Evolutionary conservation across 2,329 filamentous ascomycete species (phyloP).

Genomic region (Exophiala aquamarina): DNA sequence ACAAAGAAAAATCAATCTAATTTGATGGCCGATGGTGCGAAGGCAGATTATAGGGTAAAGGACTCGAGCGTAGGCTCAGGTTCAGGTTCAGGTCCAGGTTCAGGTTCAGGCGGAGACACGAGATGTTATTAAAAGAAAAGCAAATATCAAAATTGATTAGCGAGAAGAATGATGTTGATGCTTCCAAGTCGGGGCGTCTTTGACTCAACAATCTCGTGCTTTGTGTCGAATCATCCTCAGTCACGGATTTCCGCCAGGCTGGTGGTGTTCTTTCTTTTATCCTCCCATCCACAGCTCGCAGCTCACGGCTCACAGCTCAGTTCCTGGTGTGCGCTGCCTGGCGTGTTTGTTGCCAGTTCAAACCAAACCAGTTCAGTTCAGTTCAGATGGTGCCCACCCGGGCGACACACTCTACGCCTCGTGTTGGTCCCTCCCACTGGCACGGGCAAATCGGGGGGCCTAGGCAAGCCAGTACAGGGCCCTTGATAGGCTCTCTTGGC

Average conservation of each 20-base stretch:
- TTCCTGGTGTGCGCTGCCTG: not conserved
- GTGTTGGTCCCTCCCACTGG: slow-evolving; percentile 16
- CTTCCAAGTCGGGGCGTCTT: not conserved
- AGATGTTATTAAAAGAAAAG: no score
- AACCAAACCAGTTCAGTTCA: no score
- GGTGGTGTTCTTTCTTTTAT: no score
- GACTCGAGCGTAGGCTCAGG: not conserved
- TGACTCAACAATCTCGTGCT: not conserved
- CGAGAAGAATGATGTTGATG: no score
- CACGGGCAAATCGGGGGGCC: slow-evolving; percentile 12
- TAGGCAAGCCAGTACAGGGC: not conserved
- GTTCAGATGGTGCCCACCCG: no score
- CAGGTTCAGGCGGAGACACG: no score
- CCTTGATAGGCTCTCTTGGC: not conserved
- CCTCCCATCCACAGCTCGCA: no score
- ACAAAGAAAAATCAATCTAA: no score
- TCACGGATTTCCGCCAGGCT: no score
- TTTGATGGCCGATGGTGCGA: not conserved
- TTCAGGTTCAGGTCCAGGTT: no score
- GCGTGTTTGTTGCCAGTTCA: slow-evolving; percentile 1
- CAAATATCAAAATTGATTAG: not conserved
- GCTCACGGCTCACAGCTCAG: no score
- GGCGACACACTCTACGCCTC: slow-evolving; percentile 15
- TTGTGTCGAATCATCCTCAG: no score
- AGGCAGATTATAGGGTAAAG: not conserved